Evolutionary conservation across 345 rosid species (phyloP).

Genomic region (Reutealis trisperma): DNA sequence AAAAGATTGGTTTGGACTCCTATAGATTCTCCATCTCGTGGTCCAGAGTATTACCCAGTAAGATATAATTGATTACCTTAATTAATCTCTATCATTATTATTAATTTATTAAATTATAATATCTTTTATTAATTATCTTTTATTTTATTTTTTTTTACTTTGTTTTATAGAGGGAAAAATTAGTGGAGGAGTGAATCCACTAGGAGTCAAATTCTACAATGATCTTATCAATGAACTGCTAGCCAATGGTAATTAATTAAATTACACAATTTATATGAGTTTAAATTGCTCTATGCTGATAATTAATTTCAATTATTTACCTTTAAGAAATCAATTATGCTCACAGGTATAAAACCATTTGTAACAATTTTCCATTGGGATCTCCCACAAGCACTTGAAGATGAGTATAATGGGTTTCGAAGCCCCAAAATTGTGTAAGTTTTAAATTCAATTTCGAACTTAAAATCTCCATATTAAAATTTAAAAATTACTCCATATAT

Average conservation of each 20-base stretch:
- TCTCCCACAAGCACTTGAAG: constrained; percentile 61
- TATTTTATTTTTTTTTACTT: neutral
- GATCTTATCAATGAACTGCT: constrained; percentile 35
- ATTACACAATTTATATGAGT: neutral
- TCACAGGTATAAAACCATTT: constrained; percentile 49
- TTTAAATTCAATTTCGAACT: neutral
- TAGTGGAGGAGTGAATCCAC: constrained; percentile 29
- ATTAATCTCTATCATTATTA: neutral
- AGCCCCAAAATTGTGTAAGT: constrained; percentile 51
- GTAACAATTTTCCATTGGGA: constrained; percentile 65
- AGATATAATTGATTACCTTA: neutral
- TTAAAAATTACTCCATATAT: no score
- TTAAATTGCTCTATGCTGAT: neutral
- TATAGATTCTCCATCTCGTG: constrained; percentile 38
- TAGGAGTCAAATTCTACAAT: constrained; percentile 32
- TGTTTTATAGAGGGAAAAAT: constrained; percentile 19
- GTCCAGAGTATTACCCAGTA: constrained; percentile 39
- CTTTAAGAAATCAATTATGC: no score
- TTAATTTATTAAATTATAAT: neutral
- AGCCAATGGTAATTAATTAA: constrained; percentile 23
- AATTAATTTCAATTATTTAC: neutral
- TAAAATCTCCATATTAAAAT: neutral
- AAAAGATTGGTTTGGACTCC: constrained; percentile 31
- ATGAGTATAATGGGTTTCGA: constrained; percentile 57
- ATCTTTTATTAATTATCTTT: neutral